Conservation (phyloP, 2,329 filamentous ascomycete species). For the Alternaria gaisen region DNA sequence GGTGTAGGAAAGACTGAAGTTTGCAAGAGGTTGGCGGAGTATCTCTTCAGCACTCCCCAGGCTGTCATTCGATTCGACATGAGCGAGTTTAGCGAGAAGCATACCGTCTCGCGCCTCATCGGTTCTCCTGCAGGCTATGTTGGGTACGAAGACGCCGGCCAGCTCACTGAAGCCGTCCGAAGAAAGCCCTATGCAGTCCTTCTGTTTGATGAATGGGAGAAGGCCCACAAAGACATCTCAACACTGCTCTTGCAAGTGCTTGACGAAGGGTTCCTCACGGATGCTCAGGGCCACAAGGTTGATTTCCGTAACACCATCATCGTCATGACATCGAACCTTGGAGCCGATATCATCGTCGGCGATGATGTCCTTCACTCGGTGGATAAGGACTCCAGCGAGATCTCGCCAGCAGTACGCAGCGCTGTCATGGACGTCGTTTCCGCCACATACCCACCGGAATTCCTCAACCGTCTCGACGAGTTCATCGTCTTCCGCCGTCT, state of each 20-base stretch:
- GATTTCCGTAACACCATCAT: conserved; percentile 98
- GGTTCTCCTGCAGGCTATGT: conserved; percentile 94
- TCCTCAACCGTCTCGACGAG: conserved; percentile 94
- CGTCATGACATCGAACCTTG: conserved; percentile 93
- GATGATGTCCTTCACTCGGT: conserved; percentile 71
- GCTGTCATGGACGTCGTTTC: conserved; percentile 91
- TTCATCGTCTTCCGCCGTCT: conserved; percentile 96
- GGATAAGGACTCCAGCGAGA: conserved; percentile 64
- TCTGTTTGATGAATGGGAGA: conserved; percentile 97
- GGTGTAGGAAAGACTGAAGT: conserved; percentile 97
- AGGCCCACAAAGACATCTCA: conserved; percentile 94
- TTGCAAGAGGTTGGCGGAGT: conserved; percentile 92
- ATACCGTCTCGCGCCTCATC: conserved; percentile 92
- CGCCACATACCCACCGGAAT: conserved; percentile 82
- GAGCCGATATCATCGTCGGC: conserved; percentile 87
- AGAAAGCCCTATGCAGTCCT: conserved; percentile 95
- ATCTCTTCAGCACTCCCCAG: conserved; percentile 90
- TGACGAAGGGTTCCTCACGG: conserved; percentile 94
- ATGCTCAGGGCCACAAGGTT: conserved; percentile 94
- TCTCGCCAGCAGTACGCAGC: conserved; percentile 75
- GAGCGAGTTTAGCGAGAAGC: conserved; percentile 97
- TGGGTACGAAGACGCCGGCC: conserved; percentile 95
- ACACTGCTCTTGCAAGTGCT: conserved; percentile 91
- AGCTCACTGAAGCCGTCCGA: conserved; percentile 92
- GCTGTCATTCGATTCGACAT: conserved; percentile 96